Base-by-base conservation (phyloP, 495 filamentous ascomycete species). In the Venustampulla echinocandica region DNA sequence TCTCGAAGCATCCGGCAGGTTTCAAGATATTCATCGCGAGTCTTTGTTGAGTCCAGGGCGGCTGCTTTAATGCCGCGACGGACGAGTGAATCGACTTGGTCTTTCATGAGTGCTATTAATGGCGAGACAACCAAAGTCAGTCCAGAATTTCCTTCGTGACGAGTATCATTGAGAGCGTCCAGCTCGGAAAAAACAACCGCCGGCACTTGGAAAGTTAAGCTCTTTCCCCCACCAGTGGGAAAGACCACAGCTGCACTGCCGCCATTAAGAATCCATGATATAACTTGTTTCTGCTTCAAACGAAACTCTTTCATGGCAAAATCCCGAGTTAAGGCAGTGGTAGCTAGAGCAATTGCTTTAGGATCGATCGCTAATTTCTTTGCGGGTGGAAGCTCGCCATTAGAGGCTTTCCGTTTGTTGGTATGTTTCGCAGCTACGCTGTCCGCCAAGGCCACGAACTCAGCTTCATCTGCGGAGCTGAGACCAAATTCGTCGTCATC, bases 191-290 rank as follows among this genome's bases (percentile, higher is more conserved):
- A 75, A 0, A 68, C 67, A 24, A 79, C 51, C 18, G 73, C 74
- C 0, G 76, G 76, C 33, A 80, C 64, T 61, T 79, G 75, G 43
- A 74, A 78, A 32, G 71, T 71, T 0, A 79, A 59, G 25, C 72
- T 77, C 55, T 79, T 80, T 6, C 76, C 76, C 7, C 73, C 75
- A 21, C 75, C 77, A 4, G 77, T 79, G 1, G 77, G 77, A 46
- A 80, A 82, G 14, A 82, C 55, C 4, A 73, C 72, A 5, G 69
- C 58, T 0, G 67, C 65, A 51, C 71, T 79, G 2, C 69, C 62
- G 1, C 75, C 75, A 21, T 49, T 52, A 1, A 81, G 58, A 11
- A 75, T 51, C 5, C 67, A 52, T 14, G 65, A 49, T 42, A 80
- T 78, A 11, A 67, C 77, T 11, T 61, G 61, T 21, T 73, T 71